phyloP scores from a whole-genome alignment of 2,329 filamentous ascomycete species.

The Aspergillus oerlinghausenensis region DNA sequence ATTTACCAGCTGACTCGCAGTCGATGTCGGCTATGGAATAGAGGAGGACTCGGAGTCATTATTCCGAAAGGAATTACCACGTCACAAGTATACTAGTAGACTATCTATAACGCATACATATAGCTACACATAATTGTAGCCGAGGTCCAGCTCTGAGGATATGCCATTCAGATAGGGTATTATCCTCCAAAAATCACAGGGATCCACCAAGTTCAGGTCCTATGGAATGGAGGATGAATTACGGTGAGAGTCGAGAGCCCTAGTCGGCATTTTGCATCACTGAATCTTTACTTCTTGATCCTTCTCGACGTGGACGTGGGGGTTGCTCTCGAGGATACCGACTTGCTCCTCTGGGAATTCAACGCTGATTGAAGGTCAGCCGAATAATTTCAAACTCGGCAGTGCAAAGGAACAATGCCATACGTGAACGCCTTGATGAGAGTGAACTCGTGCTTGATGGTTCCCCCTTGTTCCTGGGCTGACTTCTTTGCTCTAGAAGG shows the following conservation, averaged over 20 bases:
- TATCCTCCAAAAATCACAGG: background rate
- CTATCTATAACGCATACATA: constrained; percentile 18
- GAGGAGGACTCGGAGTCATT: background rate
- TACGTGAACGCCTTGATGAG: constrained; percentile 94
- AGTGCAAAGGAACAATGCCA: constrained; percentile 31
- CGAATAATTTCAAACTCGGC: background rate
- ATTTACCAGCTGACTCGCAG: background rate
- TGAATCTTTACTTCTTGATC: constrained; percentile 69
- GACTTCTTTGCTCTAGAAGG: constrained; percentile 67
- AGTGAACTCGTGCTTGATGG: constrained; percentile 77
- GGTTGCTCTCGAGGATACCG: constrained; percentile 60
- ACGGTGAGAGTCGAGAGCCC: background rate
- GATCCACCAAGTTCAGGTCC: background rate
- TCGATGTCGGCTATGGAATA: background rate
- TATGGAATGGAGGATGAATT: background rate
- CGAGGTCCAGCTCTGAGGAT: background rate
- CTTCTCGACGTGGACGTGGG: constrained; percentile 73
- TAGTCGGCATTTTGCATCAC: constrained; percentile 42
- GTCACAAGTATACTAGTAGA: constrained; percentile 5
- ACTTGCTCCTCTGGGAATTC: constrained; percentile 65
- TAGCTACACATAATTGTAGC: background rate
- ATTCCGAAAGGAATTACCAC: background rate
- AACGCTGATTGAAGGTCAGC: constrained; percentile 52
- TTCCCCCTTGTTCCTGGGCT: constrained; percentile 70
- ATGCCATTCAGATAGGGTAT: background rate